Evolutionary conservation across 2,329 filamentous ascomycete species (phyloP), one percentile per base, ranked within the genome.

Genomic region (Tolypocladium album): DNA sequence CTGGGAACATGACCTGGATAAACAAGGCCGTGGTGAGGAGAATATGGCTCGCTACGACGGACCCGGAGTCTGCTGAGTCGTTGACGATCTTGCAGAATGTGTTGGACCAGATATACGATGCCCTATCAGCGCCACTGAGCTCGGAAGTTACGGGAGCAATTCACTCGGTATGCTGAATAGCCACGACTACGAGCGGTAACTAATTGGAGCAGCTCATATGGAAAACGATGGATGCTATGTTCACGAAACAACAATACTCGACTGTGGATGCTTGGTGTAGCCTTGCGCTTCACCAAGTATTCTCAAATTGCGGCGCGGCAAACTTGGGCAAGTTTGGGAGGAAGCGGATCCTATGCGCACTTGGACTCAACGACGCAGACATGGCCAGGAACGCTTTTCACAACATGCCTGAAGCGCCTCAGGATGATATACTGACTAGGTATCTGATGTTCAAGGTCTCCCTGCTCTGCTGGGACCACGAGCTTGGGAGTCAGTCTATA

Each of bases 401-500:
- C 24, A 71, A 77, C 1, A 88, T 94, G 80, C 74, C 86, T 0
- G 76, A 83, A 20, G 65, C 72, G 0, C 79, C 79, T 22, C 82
- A 80, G 62, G 77, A 83, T 55, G 85, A 89, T 12, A 79, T 85
- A 0, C 78, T 87, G 66, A 90, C 88, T 3, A 79, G 82, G 42
- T 94, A 90, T 68, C 71, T 95, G 34, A 83, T 89, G 74, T 95
- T 90, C 72, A 91, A 89, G 68, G 78, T 87, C 22, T 84, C 88
- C 0, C 72, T 94, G 2, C 78, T 82, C 55, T 78, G 74, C 22
- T 78, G 78, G 61, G 82, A 92, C 65, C 69, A 74, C 43, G 79
- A 83, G 1, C 68, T 80, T 69, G 87, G 87, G n/a, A 72, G 77
- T 24, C 79, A 85, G 55, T 90, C 87, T 67, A 79, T 96, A 2